phyloP scores from a whole-genome alignment of 106 monocot species.

The Dendrobium chrysotoxum region DNA sequence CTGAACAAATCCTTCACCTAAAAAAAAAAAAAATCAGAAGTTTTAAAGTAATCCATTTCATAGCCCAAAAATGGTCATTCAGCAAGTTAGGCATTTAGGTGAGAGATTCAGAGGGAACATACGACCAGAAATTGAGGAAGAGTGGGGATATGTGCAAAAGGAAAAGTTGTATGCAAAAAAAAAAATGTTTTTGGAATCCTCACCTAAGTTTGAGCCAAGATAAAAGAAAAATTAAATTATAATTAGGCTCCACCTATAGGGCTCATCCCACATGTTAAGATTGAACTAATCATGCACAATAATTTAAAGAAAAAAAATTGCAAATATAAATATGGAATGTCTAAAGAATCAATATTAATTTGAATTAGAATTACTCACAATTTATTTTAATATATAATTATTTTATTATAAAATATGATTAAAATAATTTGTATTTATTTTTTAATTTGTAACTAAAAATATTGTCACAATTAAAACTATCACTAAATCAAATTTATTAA shows the following conservation, averaged over 20 bases:
- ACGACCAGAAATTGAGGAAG: neutral
- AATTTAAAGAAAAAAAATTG: neutral
- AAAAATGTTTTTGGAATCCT: neutral
- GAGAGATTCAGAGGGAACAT: neutral
- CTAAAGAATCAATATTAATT: too few species aligned
- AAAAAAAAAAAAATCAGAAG: too few species aligned
- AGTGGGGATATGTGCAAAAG: neutral
- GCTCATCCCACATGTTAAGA: neutral
- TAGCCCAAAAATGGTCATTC: neutral
- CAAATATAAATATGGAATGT: too few species aligned
- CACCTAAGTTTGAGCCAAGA: neutral
- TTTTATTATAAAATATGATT: too few species aligned
- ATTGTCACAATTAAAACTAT: too few species aligned
- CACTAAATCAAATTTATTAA: too few species aligned
- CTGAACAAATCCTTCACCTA: too few species aligned
- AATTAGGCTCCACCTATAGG: neutral
- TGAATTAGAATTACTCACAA: too few species aligned
- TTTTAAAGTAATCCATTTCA: too few species aligned
- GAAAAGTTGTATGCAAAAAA: neutral
- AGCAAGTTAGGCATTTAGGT: neutral
- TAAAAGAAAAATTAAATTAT: neutral
- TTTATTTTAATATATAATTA: too few species aligned
- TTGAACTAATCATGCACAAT: neutral
- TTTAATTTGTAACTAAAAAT: too few species aligned
- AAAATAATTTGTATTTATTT: too few species aligned